Percentiles rank a stretch among this genome's conserved stretches.
Conservation (phyloP, 352 stramenopile genomes). For the Phytophthora cajani region DNA sequence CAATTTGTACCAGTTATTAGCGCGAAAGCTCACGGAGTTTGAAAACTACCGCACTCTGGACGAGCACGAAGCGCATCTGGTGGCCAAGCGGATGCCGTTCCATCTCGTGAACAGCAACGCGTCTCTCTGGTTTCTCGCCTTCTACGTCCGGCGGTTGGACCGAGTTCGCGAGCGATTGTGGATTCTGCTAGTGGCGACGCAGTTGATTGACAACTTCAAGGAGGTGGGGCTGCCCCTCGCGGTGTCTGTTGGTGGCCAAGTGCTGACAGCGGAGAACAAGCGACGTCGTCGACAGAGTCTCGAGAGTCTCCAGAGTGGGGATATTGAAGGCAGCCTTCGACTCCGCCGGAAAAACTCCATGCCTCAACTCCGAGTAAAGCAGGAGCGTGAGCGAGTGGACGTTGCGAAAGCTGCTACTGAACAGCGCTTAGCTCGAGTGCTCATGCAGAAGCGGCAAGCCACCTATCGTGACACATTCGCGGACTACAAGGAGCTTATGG, state of each 20-base stretch:
- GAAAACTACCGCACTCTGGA: conserved; percentile 75
- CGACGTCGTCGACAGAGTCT: conserved; percentile 38
- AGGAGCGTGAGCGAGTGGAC: conserved; percentile 24
- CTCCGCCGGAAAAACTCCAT: conserved; percentile 15
- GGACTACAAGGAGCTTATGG: conserved; percentile 86
- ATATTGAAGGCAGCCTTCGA: conserved; percentile 3
- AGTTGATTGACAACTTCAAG: conserved; percentile 76
- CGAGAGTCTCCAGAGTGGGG: conserved; percentile 22
- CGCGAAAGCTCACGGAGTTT: conserved; percentile 67
- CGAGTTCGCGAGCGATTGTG: conserved; percentile 68
- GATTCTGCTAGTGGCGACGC: conserved; percentile 72
- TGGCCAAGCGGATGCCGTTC: conserved; percentile 79
- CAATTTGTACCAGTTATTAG: conserved; percentile 68
- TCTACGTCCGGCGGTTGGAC: conserved; percentile 63
- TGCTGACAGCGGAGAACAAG: conserved; percentile 53
- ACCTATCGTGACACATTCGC: conserved; percentile 72
- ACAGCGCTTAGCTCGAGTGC: conserved; percentile 54
- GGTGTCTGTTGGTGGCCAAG: conserved; percentile 50
- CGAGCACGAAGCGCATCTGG: conserved; percentile 75
- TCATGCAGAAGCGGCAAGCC: conserved; percentile 67
- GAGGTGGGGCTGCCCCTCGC: conserved; percentile 65
- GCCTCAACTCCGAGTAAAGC: conserved; percentile 13
- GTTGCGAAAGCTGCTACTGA: conserved; percentile 37
- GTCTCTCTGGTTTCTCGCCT: conserved; percentile 72
- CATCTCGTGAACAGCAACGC: conserved; percentile 83